Percentiles rank a stretch among this genome's conserved stretches.
These are phyloP conservation scores for Aspergillus versicolor DNA, from an alignment of 2,329 filamentous ascomycete species.

Conservation along the genomic window DNA sequence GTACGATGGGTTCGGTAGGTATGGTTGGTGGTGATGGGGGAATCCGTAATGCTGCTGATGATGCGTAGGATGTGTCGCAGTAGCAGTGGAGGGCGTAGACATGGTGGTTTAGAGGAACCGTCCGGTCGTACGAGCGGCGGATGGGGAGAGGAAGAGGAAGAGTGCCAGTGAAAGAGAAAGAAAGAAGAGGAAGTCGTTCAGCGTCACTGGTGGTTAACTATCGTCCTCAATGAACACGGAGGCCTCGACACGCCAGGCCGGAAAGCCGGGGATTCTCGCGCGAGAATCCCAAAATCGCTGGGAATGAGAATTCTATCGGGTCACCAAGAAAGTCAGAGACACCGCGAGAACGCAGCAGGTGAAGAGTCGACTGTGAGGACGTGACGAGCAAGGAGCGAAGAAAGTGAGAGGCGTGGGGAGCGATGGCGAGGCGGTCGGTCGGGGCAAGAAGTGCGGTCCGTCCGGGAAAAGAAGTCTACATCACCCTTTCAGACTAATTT, in stretches of 20 bases:
- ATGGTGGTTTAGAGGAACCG: constrained; percentile 49
- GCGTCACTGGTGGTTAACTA: constrained; percentile 18
- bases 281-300: constrained; percentile 13
- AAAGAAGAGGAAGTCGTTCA: constrained; percentile 12
- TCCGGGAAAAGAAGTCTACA: constrained; percentile 4
- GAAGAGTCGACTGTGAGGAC: constrained; percentile 1
- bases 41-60: constrained; percentile 60
- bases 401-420: constrained; percentile 24
- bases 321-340: not conserved
- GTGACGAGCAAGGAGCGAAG: constrained; percentile 10
- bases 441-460: constrained; percentile 16
- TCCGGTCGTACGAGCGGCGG: constrained; percentile 30
- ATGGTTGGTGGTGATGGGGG: constrained; percentile 56
- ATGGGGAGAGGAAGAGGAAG: constrained; percentile 14
- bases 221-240: constrained; percentile 12
- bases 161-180: constrained; percentile 5
- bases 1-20: constrained; percentile 56
- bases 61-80: constrained; percentile 69
- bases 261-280: constrained; percentile 19
- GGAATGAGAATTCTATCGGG: not conserved
- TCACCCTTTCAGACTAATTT: not conserved
- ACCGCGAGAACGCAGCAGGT: not conserved
- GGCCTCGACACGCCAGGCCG: constrained; percentile 19
- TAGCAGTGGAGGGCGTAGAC: constrained; percentile 79
- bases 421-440: constrained; percentile 26